These are phyloP conservation scores for Pseudofabraea citricarpa DNA, from an alignment of 2,329 filamentous ascomycete genomes.

Conservation along the genomic window DNA sequence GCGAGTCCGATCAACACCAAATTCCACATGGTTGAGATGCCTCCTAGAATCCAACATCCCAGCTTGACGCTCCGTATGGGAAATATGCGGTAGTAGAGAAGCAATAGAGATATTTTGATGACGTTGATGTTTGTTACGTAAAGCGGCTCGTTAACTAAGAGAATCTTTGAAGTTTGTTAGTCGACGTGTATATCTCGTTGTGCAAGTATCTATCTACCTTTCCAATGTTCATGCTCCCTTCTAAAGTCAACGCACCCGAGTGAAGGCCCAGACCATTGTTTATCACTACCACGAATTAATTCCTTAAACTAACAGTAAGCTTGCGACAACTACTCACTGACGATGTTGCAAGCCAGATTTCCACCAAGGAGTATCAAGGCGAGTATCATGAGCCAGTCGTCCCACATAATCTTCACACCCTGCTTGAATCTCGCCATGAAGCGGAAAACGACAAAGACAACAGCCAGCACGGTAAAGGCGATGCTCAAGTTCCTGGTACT, in stretches of 20 bases:
- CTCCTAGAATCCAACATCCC: constrained; percentile 17
- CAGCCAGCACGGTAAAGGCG: neutral
- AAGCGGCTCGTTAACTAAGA: constrained; percentile 1
- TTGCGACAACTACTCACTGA: neutral
- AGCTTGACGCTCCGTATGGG: constrained; percentile 3
- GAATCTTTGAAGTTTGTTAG: neutral
- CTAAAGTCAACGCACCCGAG: neutral
- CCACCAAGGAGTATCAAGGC: neutral
- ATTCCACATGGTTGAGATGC: neutral
- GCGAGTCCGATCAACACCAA: constrained; percentile 6
- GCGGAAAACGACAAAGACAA: neutral
- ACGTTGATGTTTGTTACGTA: constrained; percentile 1
- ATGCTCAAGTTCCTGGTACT: neutral
- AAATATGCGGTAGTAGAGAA: constrained; percentile 4
- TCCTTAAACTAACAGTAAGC: too few species aligned
- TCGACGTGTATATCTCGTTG: neutral
- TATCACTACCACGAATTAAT: neutral
- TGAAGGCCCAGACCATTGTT: neutral
- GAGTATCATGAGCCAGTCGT: neutral
- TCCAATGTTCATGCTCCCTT: neutral
- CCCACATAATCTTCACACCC: neutral
- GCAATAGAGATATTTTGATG: constrained; percentile 3
- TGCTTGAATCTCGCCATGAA: neutral
- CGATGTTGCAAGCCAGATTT: neutral
- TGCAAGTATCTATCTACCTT: neutral